These are phyloP conservation scores for Colletotrichum spaethianum DNA, from an alignment of 2,329 filamentous ascomycete genomes.

Conservation along the genomic window DNA sequence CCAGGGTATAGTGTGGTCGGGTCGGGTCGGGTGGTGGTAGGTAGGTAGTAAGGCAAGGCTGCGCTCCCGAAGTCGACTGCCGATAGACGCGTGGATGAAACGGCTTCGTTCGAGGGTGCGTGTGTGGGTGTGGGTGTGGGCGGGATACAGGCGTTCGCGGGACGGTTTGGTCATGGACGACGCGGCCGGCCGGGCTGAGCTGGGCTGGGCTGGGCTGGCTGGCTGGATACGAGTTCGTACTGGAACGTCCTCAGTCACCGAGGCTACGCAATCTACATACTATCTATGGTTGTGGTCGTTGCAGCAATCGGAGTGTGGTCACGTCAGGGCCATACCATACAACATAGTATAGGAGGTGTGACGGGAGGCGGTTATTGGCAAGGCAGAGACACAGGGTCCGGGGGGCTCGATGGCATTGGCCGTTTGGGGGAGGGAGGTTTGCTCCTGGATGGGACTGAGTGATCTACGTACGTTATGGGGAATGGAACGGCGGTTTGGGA, in stretches of 20 bases:
- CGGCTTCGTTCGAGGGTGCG: slow-evolving; percentile 27
- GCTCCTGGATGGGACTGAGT: too few relatives aligned
- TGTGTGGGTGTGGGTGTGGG: background rate
- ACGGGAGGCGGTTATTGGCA: background rate
- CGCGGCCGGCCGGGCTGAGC: too few relatives aligned
- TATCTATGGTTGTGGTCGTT: too few relatives aligned
- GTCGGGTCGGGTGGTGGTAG: background rate
- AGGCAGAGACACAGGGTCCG: background rate
- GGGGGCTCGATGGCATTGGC: background rate
- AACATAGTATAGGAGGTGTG: too few relatives aligned
- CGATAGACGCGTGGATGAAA: slow-evolving; percentile 37
- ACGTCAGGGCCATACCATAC: too few relatives aligned
- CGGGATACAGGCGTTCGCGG: background rate
- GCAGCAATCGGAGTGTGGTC: background rate
- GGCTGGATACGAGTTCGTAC: too few relatives aligned
- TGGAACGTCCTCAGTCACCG: too few relatives aligned
- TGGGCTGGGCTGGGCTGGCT: too few relatives aligned
- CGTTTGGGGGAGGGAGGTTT: too few relatives aligned
- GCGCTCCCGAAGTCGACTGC: slow-evolving; percentile 27
- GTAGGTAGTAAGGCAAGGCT: background rate
- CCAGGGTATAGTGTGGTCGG: background rate
- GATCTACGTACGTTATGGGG: too few relatives aligned
- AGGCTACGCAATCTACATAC: too few relatives aligned
- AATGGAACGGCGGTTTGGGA: too few relatives aligned
- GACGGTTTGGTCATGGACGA: background rate